Evolutionary conservation across 306 rosid genomes (phyloP).

Genomic region (Cicer yamashitae): DNA sequence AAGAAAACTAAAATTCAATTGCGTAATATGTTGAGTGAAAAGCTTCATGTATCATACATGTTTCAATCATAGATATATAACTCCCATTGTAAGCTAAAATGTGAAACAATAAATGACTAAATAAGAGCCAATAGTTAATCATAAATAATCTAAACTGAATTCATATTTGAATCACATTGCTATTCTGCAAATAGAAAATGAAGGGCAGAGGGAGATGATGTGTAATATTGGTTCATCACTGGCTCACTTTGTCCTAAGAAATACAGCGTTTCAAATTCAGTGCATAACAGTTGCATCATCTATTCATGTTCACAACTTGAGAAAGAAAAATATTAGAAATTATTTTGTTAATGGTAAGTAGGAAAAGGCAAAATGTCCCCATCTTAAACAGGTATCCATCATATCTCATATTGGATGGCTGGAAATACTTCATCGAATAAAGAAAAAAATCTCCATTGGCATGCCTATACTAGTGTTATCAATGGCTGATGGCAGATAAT

Average conservation of each 20-base stretch:
- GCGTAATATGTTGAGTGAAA: not conserved
- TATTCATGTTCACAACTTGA: conserved; percentile 26
- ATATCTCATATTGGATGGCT: not conserved
- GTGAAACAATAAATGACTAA: conserved; percentile 2
- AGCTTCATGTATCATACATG: not conserved
- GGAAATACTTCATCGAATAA: conserved; percentile 27
- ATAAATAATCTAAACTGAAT: conserved; percentile 4
- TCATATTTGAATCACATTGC: not conserved
- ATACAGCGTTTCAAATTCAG: conserved; percentile 22
- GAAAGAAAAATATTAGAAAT: conserved; percentile 12
- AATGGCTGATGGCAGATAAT: too few species aligned
- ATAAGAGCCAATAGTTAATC: not conserved
- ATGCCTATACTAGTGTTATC: not conserved
- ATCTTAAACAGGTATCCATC: conserved; percentile 22
- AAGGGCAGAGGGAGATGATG: not conserved
- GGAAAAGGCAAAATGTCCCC: conserved; percentile 31
- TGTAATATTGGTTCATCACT: not conserved
- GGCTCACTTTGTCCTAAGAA: conserved; percentile 8
- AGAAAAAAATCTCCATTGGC: conserved; percentile 6
- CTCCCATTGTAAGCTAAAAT: not conserved
- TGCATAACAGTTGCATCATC: not conserved
- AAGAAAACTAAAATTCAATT: not conserved
- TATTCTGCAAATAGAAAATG: not conserved
- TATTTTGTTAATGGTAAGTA: not conserved
- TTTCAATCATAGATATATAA: conserved; percentile 1